Percentiles rank a stretch among this genome's conserved stretches.
phyloP scores from a whole-genome alignment of 129 eudicot genomes.

The Arctium minus region DNA sequence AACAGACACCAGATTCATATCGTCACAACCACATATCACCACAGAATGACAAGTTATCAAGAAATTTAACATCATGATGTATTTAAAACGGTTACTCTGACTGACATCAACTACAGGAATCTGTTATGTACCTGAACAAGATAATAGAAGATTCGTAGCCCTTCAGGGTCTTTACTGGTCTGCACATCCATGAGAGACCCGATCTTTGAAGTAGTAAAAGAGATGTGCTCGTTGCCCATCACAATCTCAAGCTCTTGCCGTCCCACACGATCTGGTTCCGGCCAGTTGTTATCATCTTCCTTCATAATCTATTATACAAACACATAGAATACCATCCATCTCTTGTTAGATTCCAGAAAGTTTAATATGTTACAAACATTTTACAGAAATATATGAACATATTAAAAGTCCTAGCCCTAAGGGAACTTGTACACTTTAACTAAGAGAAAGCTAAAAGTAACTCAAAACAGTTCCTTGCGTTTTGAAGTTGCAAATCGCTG shows the following conservation, averaged over 20 bases:
- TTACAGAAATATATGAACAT: background rate
- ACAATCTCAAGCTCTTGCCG: conserved; percentile 99
- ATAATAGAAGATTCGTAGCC: conserved; percentile 92
- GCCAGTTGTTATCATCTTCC: conserved; percentile 99
- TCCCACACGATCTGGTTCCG: conserved; percentile 97
- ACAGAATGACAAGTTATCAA: background rate
- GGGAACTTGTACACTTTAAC: background rate
- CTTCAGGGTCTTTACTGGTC: conserved; percentile 97
- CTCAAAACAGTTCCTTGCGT: background rate
- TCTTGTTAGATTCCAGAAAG: background rate
- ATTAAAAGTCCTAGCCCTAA: background rate
- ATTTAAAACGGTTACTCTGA: background rate
- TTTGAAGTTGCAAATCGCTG: background rate
- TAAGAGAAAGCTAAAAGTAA: background rate
- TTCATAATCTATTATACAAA: conserved; percentile 70
- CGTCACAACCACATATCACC: background rate
- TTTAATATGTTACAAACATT: background rate
- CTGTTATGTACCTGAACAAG: conserved; percentile 82
- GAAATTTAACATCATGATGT: background rate
- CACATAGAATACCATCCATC: background rate
- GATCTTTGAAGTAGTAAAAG: conserved; percentile 95
- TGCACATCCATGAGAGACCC: conserved; percentile 99
- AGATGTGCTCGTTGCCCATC: conserved; percentile 98
- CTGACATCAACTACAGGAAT: background rate
- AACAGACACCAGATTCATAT: background rate